Evolutionary conservation across 441 rosid genomes (phyloP), one percentile per base, ranked within the genome.

Genomic region (Pelargonium fulgidum): DNA sequence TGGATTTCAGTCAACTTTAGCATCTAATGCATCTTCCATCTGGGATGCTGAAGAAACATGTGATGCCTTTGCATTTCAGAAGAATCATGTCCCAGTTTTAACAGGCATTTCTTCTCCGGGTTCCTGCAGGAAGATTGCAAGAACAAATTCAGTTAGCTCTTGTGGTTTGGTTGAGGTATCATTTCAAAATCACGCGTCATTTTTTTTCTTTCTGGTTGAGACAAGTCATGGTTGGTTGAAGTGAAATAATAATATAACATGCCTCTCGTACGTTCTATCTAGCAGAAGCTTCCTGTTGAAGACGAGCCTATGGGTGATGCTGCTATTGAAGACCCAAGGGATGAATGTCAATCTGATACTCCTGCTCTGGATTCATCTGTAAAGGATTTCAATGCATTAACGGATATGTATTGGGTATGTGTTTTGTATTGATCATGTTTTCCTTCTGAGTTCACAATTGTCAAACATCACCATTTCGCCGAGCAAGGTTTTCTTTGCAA

Each of bases 41-140:
- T 94, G 96, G 97, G 99, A 89, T 80, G 96, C 91, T 70, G 99
- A 94, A 80, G 98, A 94, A 76, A 94, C 99, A 62, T 86, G 98
- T 2, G 99, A 94, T 80, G 98, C 93, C 77, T 94, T 94, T 83
- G 85, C 88, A 12, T 94, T 94, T 83, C 86, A 77, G 67, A 85
- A 70, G 77, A 76, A 70, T 52, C 61, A 85, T 58, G 69, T 73
- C 65, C 42, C 82, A 47, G 56, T 72, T 70, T 62, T 82, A 63
- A 79, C 81, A 8, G 58, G 67, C 64, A 72, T 64, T 78, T 50
- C 74, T 67, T 78, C 86, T 76, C 70, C 66, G 65, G 76, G 54
- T 52, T 76, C 67, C 64, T 70, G 70, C 56, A 73, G 70, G 68
- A 82, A 77, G 70, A 71, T 71, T 13, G 76, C 59, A 14, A 76